Percentiles rank a stretch among this genome's conserved stretches.
Conservation (phyloP, 345 rosid species). For the Angophora floribunda region DNA sequence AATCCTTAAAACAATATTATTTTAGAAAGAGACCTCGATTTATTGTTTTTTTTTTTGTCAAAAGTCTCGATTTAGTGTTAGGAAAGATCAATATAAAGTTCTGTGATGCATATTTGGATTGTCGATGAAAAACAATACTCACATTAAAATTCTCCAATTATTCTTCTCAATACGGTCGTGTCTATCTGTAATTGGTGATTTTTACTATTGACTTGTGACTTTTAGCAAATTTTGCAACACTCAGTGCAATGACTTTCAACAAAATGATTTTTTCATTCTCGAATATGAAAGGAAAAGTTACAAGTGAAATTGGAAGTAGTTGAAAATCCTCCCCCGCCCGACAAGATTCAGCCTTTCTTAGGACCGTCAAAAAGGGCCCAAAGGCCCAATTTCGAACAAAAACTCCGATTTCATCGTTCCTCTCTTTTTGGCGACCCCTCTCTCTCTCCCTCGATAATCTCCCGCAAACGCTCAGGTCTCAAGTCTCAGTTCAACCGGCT, state of each 20-base stretch:
- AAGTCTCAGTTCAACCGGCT: background rate
- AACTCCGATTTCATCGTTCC: background rate
- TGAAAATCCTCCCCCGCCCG: background rate
- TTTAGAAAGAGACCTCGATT: too few relatives aligned
- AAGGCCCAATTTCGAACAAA: background rate
- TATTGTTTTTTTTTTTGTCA: too few relatives aligned
- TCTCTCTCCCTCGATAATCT: background rate
- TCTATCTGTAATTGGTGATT: background rate
- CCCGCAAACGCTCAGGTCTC: background rate
- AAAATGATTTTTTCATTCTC: background rate
- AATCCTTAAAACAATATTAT: too few relatives aligned
- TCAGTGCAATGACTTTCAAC: background rate
- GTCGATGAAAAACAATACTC: background rate
- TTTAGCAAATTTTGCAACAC: background rate
- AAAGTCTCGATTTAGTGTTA: background rate
- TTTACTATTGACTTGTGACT: background rate
- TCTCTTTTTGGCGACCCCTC: too few relatives aligned
- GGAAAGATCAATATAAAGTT: fast-evolving
- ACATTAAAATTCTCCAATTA: background rate
- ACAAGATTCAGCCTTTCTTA: background rate
- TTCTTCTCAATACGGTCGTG: background rate
- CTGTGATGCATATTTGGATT: background rate
- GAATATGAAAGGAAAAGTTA: background rate
- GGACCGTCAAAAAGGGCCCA: background rate
- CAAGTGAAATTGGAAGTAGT: background rate